Conservation (phyloP, 2,329 filamentous ascomycete species). For the Trichoderma citrinoviride region DNA sequence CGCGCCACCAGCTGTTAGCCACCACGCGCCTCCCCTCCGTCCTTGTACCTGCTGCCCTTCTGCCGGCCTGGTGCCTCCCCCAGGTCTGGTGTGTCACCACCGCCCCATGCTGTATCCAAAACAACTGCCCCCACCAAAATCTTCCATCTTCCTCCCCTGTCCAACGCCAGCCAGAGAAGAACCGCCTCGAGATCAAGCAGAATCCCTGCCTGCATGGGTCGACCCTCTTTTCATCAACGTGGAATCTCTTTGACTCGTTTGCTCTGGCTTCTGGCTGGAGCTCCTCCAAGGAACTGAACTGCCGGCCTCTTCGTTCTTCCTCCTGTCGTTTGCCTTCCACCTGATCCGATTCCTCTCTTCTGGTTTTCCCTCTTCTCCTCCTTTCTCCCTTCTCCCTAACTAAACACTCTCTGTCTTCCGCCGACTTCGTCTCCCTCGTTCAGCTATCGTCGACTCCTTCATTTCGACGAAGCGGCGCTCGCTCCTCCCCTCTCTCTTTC, state of each 20-base stretch:
- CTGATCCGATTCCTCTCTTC: neutral
- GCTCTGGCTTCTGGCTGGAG: neutral
- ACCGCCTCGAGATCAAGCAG: neutral
- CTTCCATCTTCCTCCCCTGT: neutral
- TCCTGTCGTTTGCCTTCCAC: neutral
- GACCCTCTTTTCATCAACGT: conserved; percentile 14
- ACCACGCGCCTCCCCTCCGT: neutral
- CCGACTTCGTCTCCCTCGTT: neutral
- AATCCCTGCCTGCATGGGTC: neutral
- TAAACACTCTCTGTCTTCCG: neutral
- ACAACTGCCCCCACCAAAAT: conserved; percentile 11
- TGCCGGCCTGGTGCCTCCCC: neutral
- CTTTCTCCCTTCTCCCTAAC: neutral
- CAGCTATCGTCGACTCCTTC: neutral
- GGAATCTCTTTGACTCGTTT: conserved; percentile 1
- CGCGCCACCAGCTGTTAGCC: neutral
- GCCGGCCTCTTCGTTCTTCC: neutral
- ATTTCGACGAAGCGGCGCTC: neutral
- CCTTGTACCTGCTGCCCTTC: neutral
- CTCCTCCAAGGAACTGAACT: neutral
- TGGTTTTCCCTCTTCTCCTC: neutral
- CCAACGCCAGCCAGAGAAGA: neutral
- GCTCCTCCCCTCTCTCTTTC: neutral
- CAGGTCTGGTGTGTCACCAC: neutral
- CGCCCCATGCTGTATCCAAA: neutral